Evolutionary conservation across 106 monocot species (phyloP).

Genomic region (Dendrobium chrysotoxum): DNA sequence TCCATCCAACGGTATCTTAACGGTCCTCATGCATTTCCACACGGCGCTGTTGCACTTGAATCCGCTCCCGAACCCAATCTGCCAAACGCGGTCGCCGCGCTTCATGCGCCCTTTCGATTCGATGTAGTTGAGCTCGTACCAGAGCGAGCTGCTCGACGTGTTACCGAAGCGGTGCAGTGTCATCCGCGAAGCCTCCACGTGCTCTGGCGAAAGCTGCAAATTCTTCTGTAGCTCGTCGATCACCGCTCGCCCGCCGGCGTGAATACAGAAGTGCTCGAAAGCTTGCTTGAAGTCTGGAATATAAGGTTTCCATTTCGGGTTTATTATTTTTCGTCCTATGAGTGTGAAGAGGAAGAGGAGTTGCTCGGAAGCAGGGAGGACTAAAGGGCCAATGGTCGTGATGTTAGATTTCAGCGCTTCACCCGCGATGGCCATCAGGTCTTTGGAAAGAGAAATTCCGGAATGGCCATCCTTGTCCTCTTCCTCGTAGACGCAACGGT

Average conservation of each 20-base stretch:
- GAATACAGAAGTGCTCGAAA: constrained; percentile 92
- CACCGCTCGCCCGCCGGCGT: constrained; percentile 77
- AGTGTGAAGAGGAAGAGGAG: constrained; percentile 25
- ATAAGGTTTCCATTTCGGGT: constrained; percentile 37
- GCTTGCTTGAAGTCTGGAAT: constrained; percentile 82
- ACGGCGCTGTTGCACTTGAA: constrained; percentile 29
- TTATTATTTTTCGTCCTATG: constrained; percentile 11
- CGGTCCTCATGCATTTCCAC: constrained; percentile 22
- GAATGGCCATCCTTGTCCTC: constrained; percentile 12
- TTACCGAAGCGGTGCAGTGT: constrained; percentile 76
- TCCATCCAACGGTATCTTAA: constrained; percentile 10
- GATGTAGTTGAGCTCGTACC: constrained; percentile 66
- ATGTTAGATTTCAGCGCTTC: constrained; percentile 20
- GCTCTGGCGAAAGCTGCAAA: constrained; percentile 42
- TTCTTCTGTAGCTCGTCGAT: constrained; percentile 83
- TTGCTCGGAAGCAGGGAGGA: constrained; percentile 26
- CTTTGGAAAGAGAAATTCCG: constrained; percentile 20
- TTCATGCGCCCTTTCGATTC: constrained; percentile 24
- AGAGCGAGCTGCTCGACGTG: constrained; percentile 78
- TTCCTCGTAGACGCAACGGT: constrained; percentile 21
- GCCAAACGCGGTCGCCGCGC: constrained; percentile 20
- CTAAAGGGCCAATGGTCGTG: constrained; percentile 17
- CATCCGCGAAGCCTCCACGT: constrained; percentile 83
- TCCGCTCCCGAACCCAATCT: constrained; percentile 30
- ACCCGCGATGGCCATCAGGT: constrained; percentile 23